phyloP scores from a whole-genome alignment of 2,329 filamentous ascomycete genomes.

The Harringtonia aguacate region DNA sequence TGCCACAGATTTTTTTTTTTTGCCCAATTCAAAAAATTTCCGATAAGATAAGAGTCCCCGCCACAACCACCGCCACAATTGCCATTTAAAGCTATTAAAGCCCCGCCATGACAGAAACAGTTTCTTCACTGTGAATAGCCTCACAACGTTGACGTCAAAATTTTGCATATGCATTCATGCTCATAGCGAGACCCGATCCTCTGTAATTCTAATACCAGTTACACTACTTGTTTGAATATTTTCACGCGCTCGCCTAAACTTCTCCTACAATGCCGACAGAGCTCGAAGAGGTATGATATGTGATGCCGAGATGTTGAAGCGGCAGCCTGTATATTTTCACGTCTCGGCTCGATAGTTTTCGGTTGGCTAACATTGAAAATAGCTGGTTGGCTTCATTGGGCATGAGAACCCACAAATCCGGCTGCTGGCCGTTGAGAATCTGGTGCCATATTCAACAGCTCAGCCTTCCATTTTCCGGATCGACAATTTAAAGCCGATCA shows the following conservation, averaged over 20 bases:
- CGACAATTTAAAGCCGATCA: constrained; percentile 66
- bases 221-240: background rate
- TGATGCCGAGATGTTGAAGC: background rate
- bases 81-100: background rate
- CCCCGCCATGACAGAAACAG: constrained; percentile 6
- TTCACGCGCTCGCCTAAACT: background rate
- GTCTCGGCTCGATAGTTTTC: background rate
- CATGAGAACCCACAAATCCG: constrained; percentile 88
- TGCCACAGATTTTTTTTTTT: background rate
- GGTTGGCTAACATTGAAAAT: constrained; percentile 4
- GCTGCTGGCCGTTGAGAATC: constrained; percentile 72
- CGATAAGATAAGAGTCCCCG: constrained; percentile 6
- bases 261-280: constrained; percentile 55
- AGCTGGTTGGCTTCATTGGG: constrained; percentile 90
- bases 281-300: constrained; percentile 54
- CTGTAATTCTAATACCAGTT: background rate
- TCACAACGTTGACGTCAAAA: background rate
- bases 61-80: constrained; percentile 6
- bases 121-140: constrained; percentile 6
- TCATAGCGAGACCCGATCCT: background rate
- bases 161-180: background rate
- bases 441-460: constrained; percentile 68
- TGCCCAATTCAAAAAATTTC: background rate
- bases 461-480: constrained; percentile 77
- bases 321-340: background rate